Base-by-base conservation (phyloP, 805 yeast genomes). In the Ogataea haglerorum region DNA sequence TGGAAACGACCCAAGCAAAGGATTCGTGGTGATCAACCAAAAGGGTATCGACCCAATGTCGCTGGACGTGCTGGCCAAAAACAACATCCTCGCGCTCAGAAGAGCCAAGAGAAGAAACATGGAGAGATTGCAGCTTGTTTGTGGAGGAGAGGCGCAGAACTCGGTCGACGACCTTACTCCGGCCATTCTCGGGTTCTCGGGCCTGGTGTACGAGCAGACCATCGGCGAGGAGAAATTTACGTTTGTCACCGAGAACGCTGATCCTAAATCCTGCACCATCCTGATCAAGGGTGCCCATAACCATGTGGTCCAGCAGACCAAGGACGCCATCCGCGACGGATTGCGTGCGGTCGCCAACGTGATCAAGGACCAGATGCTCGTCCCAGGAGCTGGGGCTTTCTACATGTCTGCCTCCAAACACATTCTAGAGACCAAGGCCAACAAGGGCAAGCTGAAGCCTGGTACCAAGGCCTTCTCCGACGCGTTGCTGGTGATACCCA, bases 31-130 rank as follows among this genome's bases (percentile, higher is more conserved):
- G 42, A 85, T 93, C 63, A 93, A 93, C 68, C 99, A 93, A 68
- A 93, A 93, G 73, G 99, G 99, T 56, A 93, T 93, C 51, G 99
- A 93, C 62, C 99, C 99, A 49, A 85, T 93, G 93, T 89, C 97
- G 6, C 70, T 93, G 48, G 99, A 93, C 61, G 82, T 91, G 5
- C 73, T 93, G 49, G 98, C 98, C 31, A 88, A 87, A 61, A 84
- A 93, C 65, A 85, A 85, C 54, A 93, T 93, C 52, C 72, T 93
- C 54, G 99, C 99, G 1, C 74, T 93, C 56, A 82, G 99, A 72
- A 81, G 99, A 61, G 99, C 99, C 31, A 93, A 93, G 73, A 82
- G 99, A 72, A 84, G 99, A 70, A 93, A 93, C 67, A 91, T 93
- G 99, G 99, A 93, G 70, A 82, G 99, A 63, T 74, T 93, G 60